These are phyloP conservation scores for Penicillium turbatum DNA, from an alignment of 495 filamentous ascomycete genomes.

Conservation along the genomic window DNA sequence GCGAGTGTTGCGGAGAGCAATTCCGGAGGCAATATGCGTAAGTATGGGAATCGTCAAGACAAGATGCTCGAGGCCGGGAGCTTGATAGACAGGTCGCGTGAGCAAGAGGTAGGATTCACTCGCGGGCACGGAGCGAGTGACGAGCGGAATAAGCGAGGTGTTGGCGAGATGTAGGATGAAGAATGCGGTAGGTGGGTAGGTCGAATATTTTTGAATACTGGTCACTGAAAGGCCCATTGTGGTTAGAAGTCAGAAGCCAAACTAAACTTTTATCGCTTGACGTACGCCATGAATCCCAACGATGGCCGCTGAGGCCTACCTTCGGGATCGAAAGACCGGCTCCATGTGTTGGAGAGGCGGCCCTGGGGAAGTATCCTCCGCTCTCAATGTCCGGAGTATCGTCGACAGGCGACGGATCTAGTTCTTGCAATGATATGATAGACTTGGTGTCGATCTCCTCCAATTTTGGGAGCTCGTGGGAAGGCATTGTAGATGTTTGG, in stretches of 20 bases:
- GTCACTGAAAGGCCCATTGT: constrained; percentile 50
- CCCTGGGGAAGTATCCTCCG: constrained; percentile 54
- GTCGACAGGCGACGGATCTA: constrained; percentile 81
- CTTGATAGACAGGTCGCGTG: constrained; percentile 75
- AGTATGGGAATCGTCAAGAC: constrained; percentile 43
- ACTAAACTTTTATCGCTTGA: neutral
- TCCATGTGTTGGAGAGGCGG: constrained; percentile 11
- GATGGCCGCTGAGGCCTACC: constrained; percentile 56
- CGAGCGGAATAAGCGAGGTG: constrained; percentile 69
- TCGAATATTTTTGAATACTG: constrained; percentile 79
- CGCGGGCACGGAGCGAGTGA: constrained; percentile 49
- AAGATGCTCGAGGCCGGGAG: constrained; percentile 47
- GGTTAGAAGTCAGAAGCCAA: constrained; percentile 5
- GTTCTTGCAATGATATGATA: constrained; percentile 63
- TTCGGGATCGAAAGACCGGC: constrained; percentile 25
- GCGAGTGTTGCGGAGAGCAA: constrained; percentile 70
- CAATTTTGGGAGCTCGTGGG: constrained; percentile 12
- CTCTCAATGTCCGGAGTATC: constrained; percentile 50
- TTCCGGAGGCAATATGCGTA: constrained; percentile 58
- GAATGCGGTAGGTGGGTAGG: constrained; percentile 81
- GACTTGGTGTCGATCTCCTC: constrained; percentile 41
- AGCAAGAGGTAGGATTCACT: constrained; percentile 57
- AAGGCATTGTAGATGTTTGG: constrained; percentile 3
- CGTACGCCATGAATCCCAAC: constrained; percentile 60
- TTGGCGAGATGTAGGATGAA: constrained; percentile 72